These are phyloP conservation scores for Xerocomellus dryophilus DNA, from an alignment of 768 basidiomycete species.

Conservation along the genomic window DNA sequence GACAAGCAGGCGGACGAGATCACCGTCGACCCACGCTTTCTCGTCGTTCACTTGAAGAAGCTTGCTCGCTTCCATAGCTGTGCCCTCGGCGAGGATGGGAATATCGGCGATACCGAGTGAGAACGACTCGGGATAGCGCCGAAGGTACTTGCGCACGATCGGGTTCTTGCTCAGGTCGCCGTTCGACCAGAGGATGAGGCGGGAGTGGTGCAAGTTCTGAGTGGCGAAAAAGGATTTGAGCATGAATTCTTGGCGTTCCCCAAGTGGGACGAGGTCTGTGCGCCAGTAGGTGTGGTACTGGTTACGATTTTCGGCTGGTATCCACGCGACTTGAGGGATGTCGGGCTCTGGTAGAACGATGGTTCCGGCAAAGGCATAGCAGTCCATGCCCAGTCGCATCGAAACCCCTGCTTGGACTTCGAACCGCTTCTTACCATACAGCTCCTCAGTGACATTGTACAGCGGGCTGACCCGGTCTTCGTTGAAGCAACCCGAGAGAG, in stretches of 20 bases:
- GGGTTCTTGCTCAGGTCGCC: slow-evolving; percentile 59
- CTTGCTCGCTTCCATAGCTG: slow-evolving; percentile 63
- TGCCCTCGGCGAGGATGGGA: slow-evolving; percentile 63
- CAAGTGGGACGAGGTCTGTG: slow-evolving; percentile 76
- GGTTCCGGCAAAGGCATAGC: slow-evolving; percentile 89
- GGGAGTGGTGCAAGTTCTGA: slow-evolving; percentile 62
- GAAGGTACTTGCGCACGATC: slow-evolving; percentile 59
- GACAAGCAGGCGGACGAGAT: slow-evolving; percentile 82
- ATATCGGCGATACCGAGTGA: slow-evolving; percentile 68
- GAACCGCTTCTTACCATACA: slow-evolving; percentile 61
- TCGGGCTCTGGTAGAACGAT: slow-evolving; percentile 39
- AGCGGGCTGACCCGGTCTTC: slow-evolving; percentile 51
- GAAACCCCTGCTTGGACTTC: slow-evolving; percentile 80
- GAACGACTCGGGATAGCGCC: slow-evolving; percentile 68
- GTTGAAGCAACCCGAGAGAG: slow-evolving; percentile 75
- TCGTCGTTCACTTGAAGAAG: slow-evolving; percentile 63
- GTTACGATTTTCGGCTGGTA: slow-evolving; percentile 45
- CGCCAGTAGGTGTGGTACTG: slow-evolving; percentile 96
- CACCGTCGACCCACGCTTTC: slow-evolving; percentile 94
- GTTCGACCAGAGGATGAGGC: slow-evolving; percentile 92
- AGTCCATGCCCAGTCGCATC: slow-evolving; percentile 79
- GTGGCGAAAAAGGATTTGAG: slow-evolving; percentile 93
- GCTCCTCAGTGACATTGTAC: slow-evolving; percentile 65
- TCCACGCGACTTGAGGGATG: slow-evolving; percentile 6
- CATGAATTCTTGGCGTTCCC: slow-evolving; percentile 81